Evolutionary conservation across 257 asterid genomes (phyloP).

Genomic region (Primulina huaijiensis): DNA sequence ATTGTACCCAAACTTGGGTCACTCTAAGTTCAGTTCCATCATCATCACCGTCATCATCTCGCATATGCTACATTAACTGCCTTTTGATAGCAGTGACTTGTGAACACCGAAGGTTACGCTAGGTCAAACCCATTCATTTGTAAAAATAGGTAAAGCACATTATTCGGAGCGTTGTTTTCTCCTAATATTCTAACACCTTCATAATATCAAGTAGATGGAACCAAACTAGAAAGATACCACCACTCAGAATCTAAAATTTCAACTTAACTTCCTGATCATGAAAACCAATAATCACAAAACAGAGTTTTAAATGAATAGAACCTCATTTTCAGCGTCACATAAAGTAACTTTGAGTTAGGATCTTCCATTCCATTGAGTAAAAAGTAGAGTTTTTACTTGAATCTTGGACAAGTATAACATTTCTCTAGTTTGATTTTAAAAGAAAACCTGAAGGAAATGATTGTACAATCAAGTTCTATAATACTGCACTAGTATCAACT

Average conservation of each 20-base stretch:
- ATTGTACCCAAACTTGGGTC: background rate
- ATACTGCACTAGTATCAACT: background rate
- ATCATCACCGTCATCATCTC: background rate
- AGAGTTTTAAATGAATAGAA: background rate
- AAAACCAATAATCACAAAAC: background rate
- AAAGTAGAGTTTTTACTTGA: background rate
- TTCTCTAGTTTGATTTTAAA: background rate
- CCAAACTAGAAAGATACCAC: background rate
- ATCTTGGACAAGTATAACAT: background rate
- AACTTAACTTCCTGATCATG: background rate
- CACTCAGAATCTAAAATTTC: background rate
- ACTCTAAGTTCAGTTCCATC: background rate
- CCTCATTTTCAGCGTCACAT: background rate
- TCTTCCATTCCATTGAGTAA: background rate
- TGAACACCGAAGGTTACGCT: background rate
- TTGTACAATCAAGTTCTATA: background rate
- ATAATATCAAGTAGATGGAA: background rate
- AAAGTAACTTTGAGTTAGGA: background rate
- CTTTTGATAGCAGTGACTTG: background rate
- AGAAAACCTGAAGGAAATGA: too few relatives aligned
- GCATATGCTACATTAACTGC: background rate
- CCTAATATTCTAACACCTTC: background rate
- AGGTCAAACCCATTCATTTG: background rate
- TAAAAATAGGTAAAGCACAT: too few relatives aligned
- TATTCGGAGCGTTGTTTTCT: background rate